Evolutionary conservation across 2,329 filamentous ascomycete genomes (phyloP).

Genomic region (Fusarium agapanthi): DNA sequence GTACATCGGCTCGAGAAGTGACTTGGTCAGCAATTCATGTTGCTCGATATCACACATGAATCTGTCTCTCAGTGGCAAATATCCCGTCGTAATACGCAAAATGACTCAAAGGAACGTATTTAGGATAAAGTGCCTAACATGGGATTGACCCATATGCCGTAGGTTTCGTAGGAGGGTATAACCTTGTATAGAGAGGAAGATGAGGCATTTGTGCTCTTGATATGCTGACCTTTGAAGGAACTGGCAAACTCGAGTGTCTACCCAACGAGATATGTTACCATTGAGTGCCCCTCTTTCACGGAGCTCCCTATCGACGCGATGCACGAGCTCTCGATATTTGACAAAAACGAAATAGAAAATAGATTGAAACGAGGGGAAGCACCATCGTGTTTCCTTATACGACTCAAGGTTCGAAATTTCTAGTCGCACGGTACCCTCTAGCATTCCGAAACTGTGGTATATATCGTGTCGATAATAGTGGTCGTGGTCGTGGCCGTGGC

Average conservation of each 20-base stretch:
- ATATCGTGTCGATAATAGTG: neutral
- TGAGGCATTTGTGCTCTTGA: neutral
- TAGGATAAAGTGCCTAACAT: neutral
- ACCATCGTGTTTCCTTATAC: neutral
- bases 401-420: neutral
- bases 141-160: neutral
- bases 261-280: neutral
- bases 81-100: neutral
- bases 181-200: neutral
- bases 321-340: neutral
- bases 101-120: neutral
- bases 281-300: rapidly evolving
- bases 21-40: neutral
- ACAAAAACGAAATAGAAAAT: neutral
- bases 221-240: neutral
- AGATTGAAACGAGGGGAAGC: neutral
- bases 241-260: neutral
- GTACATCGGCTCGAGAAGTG: neutral
- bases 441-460: rapidly evolving
- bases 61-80: neutral
- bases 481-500: too few species aligned
- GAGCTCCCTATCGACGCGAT: neutral
- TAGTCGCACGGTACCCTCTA: rapidly evolving
- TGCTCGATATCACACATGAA: too few species aligned
- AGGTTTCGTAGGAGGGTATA: neutral